Conservation (phyloP, 805 yeast species). For the Saturnispora kantuleensis region DNA sequence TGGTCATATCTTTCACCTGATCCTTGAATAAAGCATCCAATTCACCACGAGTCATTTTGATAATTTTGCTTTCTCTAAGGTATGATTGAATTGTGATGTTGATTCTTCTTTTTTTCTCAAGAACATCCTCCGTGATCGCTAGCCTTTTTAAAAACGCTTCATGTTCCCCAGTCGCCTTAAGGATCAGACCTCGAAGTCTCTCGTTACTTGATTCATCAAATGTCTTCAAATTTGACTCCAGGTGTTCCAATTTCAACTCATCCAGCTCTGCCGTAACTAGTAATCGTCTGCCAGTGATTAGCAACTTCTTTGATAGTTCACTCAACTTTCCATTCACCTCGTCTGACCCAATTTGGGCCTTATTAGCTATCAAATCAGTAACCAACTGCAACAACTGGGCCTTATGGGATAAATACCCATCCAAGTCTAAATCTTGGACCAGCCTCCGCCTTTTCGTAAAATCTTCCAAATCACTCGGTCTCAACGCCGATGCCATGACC, state of each 20-base stretch:
- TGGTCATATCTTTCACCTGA: conserved; percentile 17
- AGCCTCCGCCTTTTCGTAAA: conserved; percentile 23
- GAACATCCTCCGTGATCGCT: conserved; percentile 17
- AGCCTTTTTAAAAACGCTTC: conserved; percentile 14
- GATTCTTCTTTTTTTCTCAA: conserved; percentile 18
- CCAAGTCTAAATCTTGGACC: conserved; percentile 24
- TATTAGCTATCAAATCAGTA: conserved; percentile 12
- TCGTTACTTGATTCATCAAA: conserved; percentile 17
- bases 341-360: conserved; percentile 9
- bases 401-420: conserved; percentile 18
- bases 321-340: conserved; percentile 15
- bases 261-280: conserved; percentile 1
- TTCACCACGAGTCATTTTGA: conserved; percentile 19
- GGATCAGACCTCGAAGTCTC: conserved; percentile 15
- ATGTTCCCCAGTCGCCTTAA: conserved; percentile 16
- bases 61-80: conserved; percentile 14
- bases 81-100: conserved; percentile 20
- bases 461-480: conserved; percentile 11
- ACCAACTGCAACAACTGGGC: conserved; percentile 14
- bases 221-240: conserved; percentile 14
- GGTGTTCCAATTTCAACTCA: conserved; percentile 13
- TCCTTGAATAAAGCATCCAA: conserved; percentile 20
- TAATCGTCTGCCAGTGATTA: neutral
- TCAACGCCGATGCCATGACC: neutral
- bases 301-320: neutral